Percentiles rank a stretch among this genome's conserved stretches.
phyloP scores from a whole-genome alignment of 768 basidiomycete genomes.

The Boletus huronensis region DNA sequence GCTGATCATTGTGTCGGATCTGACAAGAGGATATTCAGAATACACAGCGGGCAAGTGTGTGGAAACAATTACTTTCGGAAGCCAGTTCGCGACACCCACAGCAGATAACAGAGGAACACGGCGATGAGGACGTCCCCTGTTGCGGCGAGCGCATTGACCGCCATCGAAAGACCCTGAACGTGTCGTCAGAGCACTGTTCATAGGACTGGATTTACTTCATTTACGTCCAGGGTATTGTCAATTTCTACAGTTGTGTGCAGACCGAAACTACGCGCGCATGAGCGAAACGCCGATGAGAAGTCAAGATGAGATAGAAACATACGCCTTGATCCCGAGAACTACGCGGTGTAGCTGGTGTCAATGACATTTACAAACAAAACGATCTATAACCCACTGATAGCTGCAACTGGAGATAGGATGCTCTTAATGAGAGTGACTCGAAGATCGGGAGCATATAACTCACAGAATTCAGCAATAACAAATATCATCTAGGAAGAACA shows the following conservation, averaged over 20 bases:
- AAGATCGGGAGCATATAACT: neutral
- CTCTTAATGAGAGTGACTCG: neutral
- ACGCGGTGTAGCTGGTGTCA: neutral
- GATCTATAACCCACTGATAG: neutral
- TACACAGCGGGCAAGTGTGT: neutral
- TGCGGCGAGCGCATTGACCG: neutral
- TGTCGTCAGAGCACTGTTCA: neutral
- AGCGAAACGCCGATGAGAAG: neutral
- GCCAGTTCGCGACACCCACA: neutral
- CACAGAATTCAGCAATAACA: conserved; percentile 40
- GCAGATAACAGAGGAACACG: neutral
- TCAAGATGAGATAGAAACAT: neutral
- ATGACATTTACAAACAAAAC: neutral
- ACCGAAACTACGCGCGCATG: neutral
- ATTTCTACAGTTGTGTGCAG: neutral
- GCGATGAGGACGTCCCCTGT: neutral
- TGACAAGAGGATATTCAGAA: neutral
- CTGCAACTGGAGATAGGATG: neutral
- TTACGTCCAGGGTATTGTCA: neutral
- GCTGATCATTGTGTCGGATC: neutral
- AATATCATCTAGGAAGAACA: conserved; percentile 19
- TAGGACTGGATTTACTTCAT: neutral
- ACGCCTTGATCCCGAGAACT: neutral
- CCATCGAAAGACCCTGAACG: neutral
- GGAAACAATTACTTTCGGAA: neutral